Evolutionary conservation across 1,284 basidiomycete species (phyloP).

Genomic region (Microstroma glucosiphilum): DNA sequence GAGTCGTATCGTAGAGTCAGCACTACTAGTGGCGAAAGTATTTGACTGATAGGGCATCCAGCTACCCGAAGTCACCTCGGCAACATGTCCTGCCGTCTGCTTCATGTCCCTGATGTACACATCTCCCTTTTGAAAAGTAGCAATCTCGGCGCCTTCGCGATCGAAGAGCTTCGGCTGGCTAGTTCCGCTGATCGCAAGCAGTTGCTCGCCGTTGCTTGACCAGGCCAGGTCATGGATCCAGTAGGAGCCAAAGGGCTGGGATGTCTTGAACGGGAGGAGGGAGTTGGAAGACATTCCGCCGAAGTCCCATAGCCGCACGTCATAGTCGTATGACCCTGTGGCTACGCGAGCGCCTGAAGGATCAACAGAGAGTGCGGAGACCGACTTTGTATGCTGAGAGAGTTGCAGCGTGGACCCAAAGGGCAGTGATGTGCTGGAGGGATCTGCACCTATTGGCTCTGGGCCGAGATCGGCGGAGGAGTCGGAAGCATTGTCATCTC

Average conservation of each 20-base stretch:
- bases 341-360: conserved; percentile 83
- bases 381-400: conserved; percentile 61
- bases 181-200: conserved; percentile 66
- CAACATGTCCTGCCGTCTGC: conserved; percentile 88
- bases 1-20: conserved; percentile 91
- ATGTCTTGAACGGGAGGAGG: conserved; percentile 87
- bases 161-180: conserved; percentile 80
- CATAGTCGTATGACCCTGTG: conserved; percentile 91
- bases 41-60: conserved; percentile 83
- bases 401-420: conserved; percentile 12
- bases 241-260: conserved; percentile 87
- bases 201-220: conserved; percentile 15
- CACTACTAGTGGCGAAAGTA: conserved; percentile 83
- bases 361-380: conserved; percentile 84
- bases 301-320: conserved; percentile 97
- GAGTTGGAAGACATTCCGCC: conserved; percentile 78
- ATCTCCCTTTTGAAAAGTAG: conserved; percentile 74
- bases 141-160: conserved; percentile 37
- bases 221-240: conserved; percentile 38
- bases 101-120: conserved; percentile 98
- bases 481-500: conserved; percentile 12
- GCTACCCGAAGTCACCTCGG: conserved; percentile 76
- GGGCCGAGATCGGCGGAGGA: conserved; percentile 17
- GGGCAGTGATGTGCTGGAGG: background rate
- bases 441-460: conserved; percentile 11